Base-by-base conservation (phyloP, 495 filamentous ascomycete species). In the Penicillium cataractarum region DNA sequence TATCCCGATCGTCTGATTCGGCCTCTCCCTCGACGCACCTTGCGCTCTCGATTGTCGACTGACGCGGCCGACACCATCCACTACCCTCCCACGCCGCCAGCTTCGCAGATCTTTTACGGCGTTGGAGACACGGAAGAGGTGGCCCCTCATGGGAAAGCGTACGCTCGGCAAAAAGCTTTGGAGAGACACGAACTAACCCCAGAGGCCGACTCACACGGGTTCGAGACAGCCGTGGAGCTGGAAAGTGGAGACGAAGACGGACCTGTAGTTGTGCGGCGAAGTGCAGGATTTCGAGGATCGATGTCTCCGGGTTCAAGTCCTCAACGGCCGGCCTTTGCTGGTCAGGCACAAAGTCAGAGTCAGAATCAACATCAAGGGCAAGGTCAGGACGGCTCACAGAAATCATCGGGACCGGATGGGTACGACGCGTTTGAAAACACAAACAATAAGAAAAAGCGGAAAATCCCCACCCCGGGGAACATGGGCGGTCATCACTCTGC, bases 371-470 rank as follows among this genome's bases (percentile, higher is more conserved):
- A 29, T 3, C 15, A 27, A 4, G n/a, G 31, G 12, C 29, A 54
- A 33, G 51, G 62, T 61, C 71, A 70, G 65, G 67, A 67, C 59
- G 71, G 75, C 40, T 57, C 65, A 4, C 63, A 70, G 40, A 82
- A 80, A 63, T 71, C 76, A 19, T 70, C 74, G 39, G 78, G 81
- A 8, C 86, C 84, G 6, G 96, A 98, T 73, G 92, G 95, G 31
- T 97, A 98, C 72, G 96, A 98, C 71, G 93, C 91, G 19, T 96
- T 97, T 68, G 95, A 99, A 73, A 98, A 99, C 67, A 97, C 92
- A 55, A 98, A 97, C 72, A 98, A 99, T 73, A 99, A 99, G 76
- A 99, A 98, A 80, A 99, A 99, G 75, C 86, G 96, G 60, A 99
- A 99, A 76, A 97, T 98, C 31, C 96, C 96, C 5, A 91, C 90